Evolutionary conservation across 257 asterid species (phyloP).

Genomic region (Lycium ferocissimum): DNA sequence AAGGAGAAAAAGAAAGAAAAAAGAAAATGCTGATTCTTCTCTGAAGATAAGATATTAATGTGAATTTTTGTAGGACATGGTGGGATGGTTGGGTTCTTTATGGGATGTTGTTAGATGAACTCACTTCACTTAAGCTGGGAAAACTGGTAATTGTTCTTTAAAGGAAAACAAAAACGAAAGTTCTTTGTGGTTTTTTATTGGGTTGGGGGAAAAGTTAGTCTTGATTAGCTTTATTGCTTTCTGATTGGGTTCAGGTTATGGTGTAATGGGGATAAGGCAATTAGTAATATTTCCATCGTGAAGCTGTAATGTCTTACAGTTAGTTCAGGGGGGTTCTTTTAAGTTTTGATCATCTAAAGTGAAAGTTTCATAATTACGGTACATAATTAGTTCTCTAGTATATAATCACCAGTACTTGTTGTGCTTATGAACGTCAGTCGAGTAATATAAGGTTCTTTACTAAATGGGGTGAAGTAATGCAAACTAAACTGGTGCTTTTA

Average conservation of each 20-base stretch:
- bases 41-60: background rate
- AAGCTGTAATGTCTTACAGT: constrained; percentile 6
- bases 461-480: constrained; percentile 11
- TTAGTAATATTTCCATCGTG: background rate
- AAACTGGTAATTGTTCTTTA: background rate
- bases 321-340: background rate
- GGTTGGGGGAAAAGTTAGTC: background rate
- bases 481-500: constrained; percentile 2
- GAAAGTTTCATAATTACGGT: background rate
- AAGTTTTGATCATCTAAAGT: background rate
- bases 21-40: background rate
- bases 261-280: background rate
- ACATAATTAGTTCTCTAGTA: background rate
- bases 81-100: background rate
- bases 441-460: background rate
- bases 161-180: too few species aligned
- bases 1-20: background rate
- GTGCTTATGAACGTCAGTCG: constrained; percentile 15
- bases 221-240: background rate
- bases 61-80: background rate
- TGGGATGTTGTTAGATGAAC: constrained; percentile 5
- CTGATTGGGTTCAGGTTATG: constrained; percentile 19
- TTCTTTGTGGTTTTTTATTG: background rate
- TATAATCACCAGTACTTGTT: background rate
- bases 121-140: constrained; percentile 12